phyloP scores from a whole-genome alignment of 2,329 filamentous ascomycete species.

The Ascosphaera aggregata region DNA sequence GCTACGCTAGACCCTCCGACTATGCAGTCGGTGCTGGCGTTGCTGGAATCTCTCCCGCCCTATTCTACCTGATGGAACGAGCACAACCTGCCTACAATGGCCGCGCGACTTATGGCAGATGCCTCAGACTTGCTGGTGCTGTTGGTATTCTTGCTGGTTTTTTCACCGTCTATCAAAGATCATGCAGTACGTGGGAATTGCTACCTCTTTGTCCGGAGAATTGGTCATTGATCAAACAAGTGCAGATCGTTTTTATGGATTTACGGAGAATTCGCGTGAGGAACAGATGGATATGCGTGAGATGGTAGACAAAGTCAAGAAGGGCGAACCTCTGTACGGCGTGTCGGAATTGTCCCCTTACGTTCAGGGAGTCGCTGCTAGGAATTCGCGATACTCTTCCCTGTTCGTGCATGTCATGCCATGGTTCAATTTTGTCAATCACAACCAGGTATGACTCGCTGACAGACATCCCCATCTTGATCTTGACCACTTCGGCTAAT shows the following conservation, averaged over 20 bases:
- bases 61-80: constrained; percentile 60
- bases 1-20: constrained; percentile 70
- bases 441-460: constrained; percentile 35
- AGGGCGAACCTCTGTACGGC: constrained; percentile 74
- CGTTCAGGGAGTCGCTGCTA: constrained; percentile 77
- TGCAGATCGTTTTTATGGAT: constrained; percentile 84
- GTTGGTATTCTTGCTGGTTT: constrained; percentile 60
- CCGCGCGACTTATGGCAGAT: constrained; percentile 56
- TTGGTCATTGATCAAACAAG: too few relatives aligned
- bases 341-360: constrained; percentile 54
- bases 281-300: constrained; percentile 92
- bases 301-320: constrained; percentile 94
- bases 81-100: constrained; percentile 68
- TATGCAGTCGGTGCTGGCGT: constrained; percentile 48
- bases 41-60: constrained; percentile 46
- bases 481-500: too few relatives aligned
- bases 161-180: constrained; percentile 65
- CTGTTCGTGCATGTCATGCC: constrained; percentile 66
- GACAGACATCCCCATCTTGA: neutral
- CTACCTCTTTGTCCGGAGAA: constrained; percentile 1
- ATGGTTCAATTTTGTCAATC: constrained; percentile 98
- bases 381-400: constrained; percentile 80
- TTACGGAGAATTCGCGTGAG: constrained; percentile 77
- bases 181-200: constrained; percentile 41
- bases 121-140: constrained; percentile 55